Evolutionary conservation across 2,329 filamentous ascomycete species (phyloP).

Genomic region (Colletotrichum costaricense): DNA sequence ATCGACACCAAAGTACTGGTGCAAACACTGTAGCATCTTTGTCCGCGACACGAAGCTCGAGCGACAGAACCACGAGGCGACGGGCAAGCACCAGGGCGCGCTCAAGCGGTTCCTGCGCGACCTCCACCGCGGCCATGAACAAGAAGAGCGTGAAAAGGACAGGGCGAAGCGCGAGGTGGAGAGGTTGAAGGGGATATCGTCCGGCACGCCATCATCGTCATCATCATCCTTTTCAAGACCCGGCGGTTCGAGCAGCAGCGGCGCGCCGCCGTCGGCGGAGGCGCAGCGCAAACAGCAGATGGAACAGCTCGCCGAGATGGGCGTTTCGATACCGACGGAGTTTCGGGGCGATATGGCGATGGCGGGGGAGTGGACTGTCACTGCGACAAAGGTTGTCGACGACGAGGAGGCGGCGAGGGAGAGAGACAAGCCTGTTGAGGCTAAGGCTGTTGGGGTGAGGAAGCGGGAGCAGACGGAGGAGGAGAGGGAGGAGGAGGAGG

Average conservation of each 20-base stretch:
- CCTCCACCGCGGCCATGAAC: conserved; percentile 86
- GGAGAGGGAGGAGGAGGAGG: conserved; percentile 70
- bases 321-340: conserved; percentile 84
- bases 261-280: conserved; percentile 53
- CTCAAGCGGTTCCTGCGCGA: conserved; percentile 92
- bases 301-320: conserved; percentile 88
- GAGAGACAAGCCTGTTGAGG: conserved; percentile 54
- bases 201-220: conserved; percentile 50
- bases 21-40: conserved; percentile 93
- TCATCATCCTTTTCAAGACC: conserved; percentile 44
- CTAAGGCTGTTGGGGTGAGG: conserved; percentile 66
- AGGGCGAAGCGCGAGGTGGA: conserved; percentile 87
- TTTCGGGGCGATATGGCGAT: conserved; percentile 85
- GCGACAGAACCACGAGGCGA: conserved; percentile 88
- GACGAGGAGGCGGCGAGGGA: conserved; percentile 46
- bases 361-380: conserved; percentile 87
- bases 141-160: conserved; percentile 83
- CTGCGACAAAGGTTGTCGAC: conserved; percentile 69
- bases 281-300: conserved; percentile 85
- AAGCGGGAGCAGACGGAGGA: conserved; percentile 73
- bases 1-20: conserved; percentile 97
- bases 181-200: conserved; percentile 81
- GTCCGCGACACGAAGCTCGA: conserved; percentile 95
- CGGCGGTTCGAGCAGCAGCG: conserved; percentile 29
- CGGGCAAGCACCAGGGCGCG: conserved; percentile 83